Percentiles rank a stretch among this genome's conserved stretches.
Conservation (phyloP, 2,329 filamentous ascomycete species). For the Alternaria gansuensis region DNA sequence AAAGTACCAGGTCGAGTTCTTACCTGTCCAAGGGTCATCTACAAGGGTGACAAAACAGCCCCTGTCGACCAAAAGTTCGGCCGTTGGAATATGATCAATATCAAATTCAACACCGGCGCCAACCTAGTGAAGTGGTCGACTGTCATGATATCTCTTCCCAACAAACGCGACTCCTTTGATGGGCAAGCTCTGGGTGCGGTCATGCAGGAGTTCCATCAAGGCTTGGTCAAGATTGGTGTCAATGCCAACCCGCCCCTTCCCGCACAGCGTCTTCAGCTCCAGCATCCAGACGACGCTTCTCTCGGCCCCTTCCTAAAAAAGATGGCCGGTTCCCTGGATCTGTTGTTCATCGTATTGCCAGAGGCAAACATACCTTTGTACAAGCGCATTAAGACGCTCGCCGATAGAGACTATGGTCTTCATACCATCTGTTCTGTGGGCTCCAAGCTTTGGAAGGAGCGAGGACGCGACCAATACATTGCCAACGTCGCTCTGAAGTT, state of each 20-base stretch:
- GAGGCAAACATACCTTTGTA: conserved; percentile 31
- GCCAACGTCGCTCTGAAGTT: conserved; percentile 66
- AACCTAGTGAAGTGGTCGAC: conserved; percentile 25
- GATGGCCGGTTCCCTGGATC: conserved; percentile 9
- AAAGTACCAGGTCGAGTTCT: conserved; percentile 76
- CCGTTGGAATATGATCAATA: conserved; percentile 61
- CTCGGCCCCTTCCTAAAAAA: conserved; percentile 12
- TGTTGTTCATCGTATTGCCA: conserved; percentile 33
- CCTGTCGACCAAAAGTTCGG: conserved; percentile 55
- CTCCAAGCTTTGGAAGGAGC: conserved; percentile 51
- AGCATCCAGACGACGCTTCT: conserved; percentile 15
- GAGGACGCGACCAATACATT: conserved; percentile 50
- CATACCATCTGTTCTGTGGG: conserved; percentile 36
- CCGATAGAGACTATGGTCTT: conserved; percentile 33
- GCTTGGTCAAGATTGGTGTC: conserved; percentile 24
- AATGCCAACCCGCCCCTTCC: conserved; percentile 10
- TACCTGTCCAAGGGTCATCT: conserved; percentile 66
- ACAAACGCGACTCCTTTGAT: conserved; percentile 17
- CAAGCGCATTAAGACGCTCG: conserved; percentile 36
- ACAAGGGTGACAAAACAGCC: conserved; percentile 54
- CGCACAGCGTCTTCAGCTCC: conserved; percentile 15
- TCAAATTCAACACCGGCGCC: conserved; percentile 29
- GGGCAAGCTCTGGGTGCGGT: conserved; percentile 3
- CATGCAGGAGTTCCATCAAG: conserved; percentile 24
- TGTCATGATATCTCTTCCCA: conserved; percentile 21